Conservation (phyloP, 768 basidiomycete species). For the Phaeotremella fagi region DNA sequence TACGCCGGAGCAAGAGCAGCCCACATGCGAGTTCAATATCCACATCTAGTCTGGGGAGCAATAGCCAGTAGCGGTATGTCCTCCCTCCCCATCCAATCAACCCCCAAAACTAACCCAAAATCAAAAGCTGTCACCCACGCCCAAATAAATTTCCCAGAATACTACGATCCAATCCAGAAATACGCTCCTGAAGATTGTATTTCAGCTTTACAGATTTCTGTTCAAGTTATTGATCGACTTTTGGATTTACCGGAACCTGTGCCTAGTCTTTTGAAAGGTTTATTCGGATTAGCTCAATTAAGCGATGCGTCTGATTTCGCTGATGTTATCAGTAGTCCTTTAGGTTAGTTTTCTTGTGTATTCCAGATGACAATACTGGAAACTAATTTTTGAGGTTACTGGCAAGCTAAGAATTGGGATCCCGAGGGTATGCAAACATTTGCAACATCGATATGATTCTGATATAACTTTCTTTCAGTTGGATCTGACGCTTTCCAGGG, state of each 20-base stretch:
- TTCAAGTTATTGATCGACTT: constrained; percentile 28
- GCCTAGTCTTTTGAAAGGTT: constrained; percentile 58
- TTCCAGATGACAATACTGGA: not conserved
- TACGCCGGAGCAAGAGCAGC: constrained; percentile 92
- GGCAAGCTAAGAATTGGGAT: constrained; percentile 89
- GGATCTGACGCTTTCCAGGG: constrained; percentile 38
- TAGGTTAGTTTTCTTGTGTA: constrained; percentile 17
- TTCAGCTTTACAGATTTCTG: constrained; percentile 23
- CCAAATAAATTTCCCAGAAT: constrained; percentile 73
- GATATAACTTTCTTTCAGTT: constrained; percentile 16
- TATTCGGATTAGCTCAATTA: constrained; percentile 68
- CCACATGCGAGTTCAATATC: constrained; percentile 81
- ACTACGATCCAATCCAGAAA: constrained; percentile 72
- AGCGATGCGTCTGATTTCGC: constrained; percentile 54
- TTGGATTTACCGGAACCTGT: constrained; percentile 44
- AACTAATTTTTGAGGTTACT: constrained; percentile 50
- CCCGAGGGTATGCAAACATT: constrained; percentile 51
- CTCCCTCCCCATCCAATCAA: not conserved
- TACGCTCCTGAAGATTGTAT: constrained; percentile 54
- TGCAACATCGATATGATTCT: too few species aligned
- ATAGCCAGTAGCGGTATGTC: constrained; percentile 72
- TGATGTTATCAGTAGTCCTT: constrained; percentile 46
- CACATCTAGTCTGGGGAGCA: constrained; percentile 80
- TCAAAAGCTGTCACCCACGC: constrained; percentile 84
- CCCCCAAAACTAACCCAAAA: too few species aligned